Conservation (phyloP, 2,329 filamentous ascomycete genomes). For the Scopulariopsis brevicaulis region DNA sequence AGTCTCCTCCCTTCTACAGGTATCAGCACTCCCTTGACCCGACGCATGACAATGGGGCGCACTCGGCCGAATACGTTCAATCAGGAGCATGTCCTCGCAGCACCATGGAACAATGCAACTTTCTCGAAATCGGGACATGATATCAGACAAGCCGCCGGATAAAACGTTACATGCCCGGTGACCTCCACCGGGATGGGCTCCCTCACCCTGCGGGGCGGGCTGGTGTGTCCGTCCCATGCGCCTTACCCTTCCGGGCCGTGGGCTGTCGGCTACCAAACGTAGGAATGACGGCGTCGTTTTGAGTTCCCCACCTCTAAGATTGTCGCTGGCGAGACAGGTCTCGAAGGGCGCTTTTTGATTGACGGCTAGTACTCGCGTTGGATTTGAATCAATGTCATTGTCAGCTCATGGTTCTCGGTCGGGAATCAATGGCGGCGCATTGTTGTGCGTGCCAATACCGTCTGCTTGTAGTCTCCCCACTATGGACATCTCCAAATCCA, state of each 20-base stretch:
- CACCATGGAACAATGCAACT: background rate
- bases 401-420: too few relatives aligned
- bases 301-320: too few relatives aligned
- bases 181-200: background rate
- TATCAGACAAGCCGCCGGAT: background rate
- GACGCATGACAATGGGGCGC: background rate
- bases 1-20: background rate
- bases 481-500: background rate
- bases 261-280: background rate
- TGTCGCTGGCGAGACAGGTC: too few relatives aligned
- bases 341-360: too few relatives aligned
- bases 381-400: too few relatives aligned
- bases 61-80: background rate
- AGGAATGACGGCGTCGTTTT: too few relatives aligned
- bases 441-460: background rate
- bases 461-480: background rate
- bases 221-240: background rate
- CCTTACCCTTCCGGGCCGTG: background rate
- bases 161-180: background rate
- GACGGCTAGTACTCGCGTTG: too few relatives aligned
- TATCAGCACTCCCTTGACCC: background rate
- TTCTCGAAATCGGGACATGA: background rate
- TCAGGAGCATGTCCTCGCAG: background rate
- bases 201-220: background rate
- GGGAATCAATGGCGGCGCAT: background rate